Conservation (phyloP, 179 eudicot genomes). For the Actinidia chinensis region DNA sequence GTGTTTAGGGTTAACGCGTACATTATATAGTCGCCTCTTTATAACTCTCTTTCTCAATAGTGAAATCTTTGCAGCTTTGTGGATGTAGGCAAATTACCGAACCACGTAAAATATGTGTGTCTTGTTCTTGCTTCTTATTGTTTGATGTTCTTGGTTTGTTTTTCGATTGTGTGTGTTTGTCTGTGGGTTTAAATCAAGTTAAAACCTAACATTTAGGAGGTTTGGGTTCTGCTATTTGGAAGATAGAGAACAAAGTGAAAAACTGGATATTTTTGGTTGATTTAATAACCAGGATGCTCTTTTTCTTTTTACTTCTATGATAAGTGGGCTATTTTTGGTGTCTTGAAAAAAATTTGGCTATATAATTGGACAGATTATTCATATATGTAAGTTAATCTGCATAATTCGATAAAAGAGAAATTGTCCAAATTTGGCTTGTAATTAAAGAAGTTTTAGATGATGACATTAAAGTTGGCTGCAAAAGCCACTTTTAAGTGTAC, state of each 20-base stretch:
- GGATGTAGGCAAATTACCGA: too few species aligned
- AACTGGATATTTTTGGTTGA: too few species aligned
- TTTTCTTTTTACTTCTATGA: background rate
- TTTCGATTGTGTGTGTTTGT: too few species aligned
- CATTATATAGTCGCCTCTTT: too few species aligned
- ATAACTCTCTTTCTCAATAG: too few species aligned
- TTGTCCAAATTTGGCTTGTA: background rate
- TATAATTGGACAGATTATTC: background rate
- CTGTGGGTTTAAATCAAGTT: too few species aligned
- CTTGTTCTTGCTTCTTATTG: too few species aligned
- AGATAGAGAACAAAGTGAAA: background rate
- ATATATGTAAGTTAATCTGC: background rate
- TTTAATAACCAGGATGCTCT: background rate
- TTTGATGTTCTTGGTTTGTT: too few species aligned
- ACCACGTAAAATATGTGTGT: too few species aligned
- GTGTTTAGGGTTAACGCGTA: too few species aligned
- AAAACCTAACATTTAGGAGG: background rate
- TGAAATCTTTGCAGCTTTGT: too few species aligned
- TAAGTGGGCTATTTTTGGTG: background rate
- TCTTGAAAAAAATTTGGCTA: background rate
- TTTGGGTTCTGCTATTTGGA: background rate
- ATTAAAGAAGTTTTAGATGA: background rate
- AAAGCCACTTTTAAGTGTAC: background rate
- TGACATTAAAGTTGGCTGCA: background rate
- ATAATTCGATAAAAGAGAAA: background rate